Evolutionary conservation across 2,329 filamentous ascomycete species (phyloP), one percentile per base, ranked within the genome.

Genomic region (Scorias spongiosa): DNA sequence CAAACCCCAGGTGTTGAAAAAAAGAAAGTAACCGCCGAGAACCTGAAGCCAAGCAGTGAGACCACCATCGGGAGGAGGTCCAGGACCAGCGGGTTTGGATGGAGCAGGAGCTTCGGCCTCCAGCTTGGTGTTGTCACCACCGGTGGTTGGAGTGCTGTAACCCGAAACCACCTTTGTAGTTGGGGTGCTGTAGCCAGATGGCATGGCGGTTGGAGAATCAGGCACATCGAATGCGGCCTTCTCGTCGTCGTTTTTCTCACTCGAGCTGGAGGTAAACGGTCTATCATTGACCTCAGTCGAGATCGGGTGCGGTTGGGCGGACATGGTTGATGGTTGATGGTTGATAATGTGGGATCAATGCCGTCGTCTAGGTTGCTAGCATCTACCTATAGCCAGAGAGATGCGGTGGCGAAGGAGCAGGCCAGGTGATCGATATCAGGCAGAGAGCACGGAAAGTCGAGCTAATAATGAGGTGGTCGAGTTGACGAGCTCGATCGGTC

Each of bases 1-100:
- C 10, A 72, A 54, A 9, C 70, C 70, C 69, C 67, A 71, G 5
- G 61, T 62, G 52, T 70, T 70, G 49, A 70, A 68, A 51, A 70
- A 63, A 2, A 71, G 48, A 41, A 69, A 66, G 50, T 67, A 69
- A 1, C 59, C 57, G 1, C 66, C 67, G 0, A 69, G 43, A 1
- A 70, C 67, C 43, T 70, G 67, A 10, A 70, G 53, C 68, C 67
- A 71, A 1, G 67, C 67, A 44, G 52, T 57, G 2, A 64, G 46
- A 0, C 68, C 68, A 11, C 67, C 67, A 54, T 70, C 60, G 1
- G 67, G 68, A 39, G 20, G 40, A 29, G 38, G 38, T 28, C 38
- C 40, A 18, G 38, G 38, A 12, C 38, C 15, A 14, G 17, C 11
- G 4, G 38, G 38, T 40, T 40, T 17, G 10, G 38, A 17, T 5